Conservation (phyloP, 306 rosid species). For the Morella rubra region DNA sequence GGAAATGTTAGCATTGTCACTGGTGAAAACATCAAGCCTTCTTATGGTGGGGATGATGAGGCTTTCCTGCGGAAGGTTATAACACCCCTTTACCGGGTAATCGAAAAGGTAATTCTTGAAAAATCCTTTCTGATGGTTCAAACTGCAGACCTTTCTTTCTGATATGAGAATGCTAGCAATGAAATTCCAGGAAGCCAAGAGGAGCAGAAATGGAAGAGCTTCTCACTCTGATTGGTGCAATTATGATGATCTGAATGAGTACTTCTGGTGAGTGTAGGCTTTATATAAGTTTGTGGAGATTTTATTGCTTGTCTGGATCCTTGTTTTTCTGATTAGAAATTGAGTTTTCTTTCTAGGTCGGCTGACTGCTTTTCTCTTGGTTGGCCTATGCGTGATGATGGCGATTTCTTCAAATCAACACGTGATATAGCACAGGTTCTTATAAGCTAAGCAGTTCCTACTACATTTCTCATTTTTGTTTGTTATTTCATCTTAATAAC, state of each 20-base stretch:
- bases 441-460: slow-evolving; percentile 14
- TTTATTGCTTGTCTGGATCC: slow-evolving; percentile 25
- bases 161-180: slow-evolving; percentile 12
- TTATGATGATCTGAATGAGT: slow-evolving; percentile 94
- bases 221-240: slow-evolving; percentile 88
- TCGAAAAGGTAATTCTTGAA: slow-evolving; percentile 57
- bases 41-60: slow-evolving; percentile 98
- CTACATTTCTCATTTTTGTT: slow-evolving; percentile 11
- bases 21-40: slow-evolving; percentile 97
- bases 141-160: slow-evolving; percentile 27
- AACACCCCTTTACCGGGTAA: slow-evolving; percentile 77
- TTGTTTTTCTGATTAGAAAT: slow-evolving; percentile 14
- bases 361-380: slow-evolving; percentile 95
- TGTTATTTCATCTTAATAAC: slow-evolving; percentile 20
- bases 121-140: slow-evolving; percentile 18
- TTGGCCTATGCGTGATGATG: slow-evolving; percentile 99
- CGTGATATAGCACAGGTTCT: slow-evolving; percentile 51
- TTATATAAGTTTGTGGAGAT: slow-evolving; percentile 21
- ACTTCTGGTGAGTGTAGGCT: slow-evolving; percentile 76
- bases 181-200: slow-evolving; percentile 67
- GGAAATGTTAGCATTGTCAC: slow-evolving; percentile 99
- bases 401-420: slow-evolving; percentile 88
- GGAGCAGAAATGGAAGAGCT: slow-evolving; percentile 72
- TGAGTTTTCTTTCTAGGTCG: slow-evolving; percentile 52
- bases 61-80: slow-evolving; percentile 90